Percentiles rank a stretch among this genome's conserved stretches.
These are phyloP conservation scores for Aspergillaceae sp. DNA, from an alignment of 2,329 filamentous ascomycete species.

Conservation along the genomic window DNA sequence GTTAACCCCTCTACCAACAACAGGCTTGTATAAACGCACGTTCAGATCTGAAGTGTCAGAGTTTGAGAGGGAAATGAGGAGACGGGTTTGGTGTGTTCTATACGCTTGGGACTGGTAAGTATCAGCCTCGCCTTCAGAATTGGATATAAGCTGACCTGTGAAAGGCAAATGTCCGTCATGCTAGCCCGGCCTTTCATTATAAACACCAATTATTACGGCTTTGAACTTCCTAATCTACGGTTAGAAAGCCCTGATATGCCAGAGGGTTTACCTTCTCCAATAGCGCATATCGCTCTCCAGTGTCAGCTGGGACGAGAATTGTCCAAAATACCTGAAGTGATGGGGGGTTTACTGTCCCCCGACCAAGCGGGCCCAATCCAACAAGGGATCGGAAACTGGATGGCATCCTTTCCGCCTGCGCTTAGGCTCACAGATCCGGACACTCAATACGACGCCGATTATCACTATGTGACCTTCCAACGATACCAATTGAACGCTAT, in stretches of 20 bases:
- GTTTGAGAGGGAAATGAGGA: slow-evolving; percentile 41
- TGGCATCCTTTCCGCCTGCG: slow-evolving; percentile 35
- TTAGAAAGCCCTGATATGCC: slow-evolving; percentile 23
- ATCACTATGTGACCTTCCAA: slow-evolving; percentile 40
- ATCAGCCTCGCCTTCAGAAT: slow-evolving; percentile 2
- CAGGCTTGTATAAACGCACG: slow-evolving; percentile 31
- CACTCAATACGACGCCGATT: slow-evolving; percentile 31
- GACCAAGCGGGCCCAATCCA: slow-evolving; percentile 21
- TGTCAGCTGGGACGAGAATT: slow-evolving; percentile 29
- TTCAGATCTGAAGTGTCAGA: slow-evolving; percentile 31
- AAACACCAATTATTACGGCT: slow-evolving; percentile 31
- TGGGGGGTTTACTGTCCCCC: slow-evolving; percentile 6
- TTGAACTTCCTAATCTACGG: slow-evolving; percentile 34
- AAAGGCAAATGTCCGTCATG: slow-evolving; percentile 37
- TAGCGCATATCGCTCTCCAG: slow-evolving; percentile 37
- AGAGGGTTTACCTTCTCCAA: slow-evolving; percentile 35
- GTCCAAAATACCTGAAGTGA: slow-evolving; percentile 11
- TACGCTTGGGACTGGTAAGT: slow-evolving; percentile 43
- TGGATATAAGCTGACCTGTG: not conserved
- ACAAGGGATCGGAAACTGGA: slow-evolving; percentile 35
- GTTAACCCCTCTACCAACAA: not conserved
- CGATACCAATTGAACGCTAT: slow-evolving; percentile 40
- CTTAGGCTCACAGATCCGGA: slow-evolving; percentile 37
- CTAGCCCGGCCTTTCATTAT: slow-evolving; percentile 39
- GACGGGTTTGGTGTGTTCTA: slow-evolving; percentile 40